Base-by-base conservation (phyloP, 2,329 filamentous ascomycete genomes). In the Botrytis sinoallii region DNA sequence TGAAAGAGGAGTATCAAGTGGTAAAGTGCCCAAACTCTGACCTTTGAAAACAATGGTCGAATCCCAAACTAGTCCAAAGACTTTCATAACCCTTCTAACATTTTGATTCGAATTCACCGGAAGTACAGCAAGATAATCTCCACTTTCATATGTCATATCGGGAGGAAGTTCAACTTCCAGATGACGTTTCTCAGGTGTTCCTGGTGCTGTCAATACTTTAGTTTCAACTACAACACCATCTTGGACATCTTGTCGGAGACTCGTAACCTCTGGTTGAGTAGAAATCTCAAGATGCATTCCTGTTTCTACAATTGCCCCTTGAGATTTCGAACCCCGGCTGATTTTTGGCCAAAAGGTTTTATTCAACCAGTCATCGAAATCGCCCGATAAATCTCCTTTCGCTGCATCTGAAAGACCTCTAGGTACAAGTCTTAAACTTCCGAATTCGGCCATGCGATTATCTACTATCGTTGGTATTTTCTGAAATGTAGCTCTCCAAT, bases 41-140 rank as follows among this genome's bases (percentile, higher is more conserved):
- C 52, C 38, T 38, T 44, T 59, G 16, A 59, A 44, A 42, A 69
- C 9, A 44, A 59, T 55, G 7, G 25, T 69, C 5, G 67, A 69
- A 42, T 69, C 29, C 87, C 90, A 92, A 0, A 91, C 86, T 0
- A 95, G 83, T 1, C 86, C 83, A 80, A 94, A 95, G 32, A 86
- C 85, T 29, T 81, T 82, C 79, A 89, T 85, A 0, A 86, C 86
- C 14, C 91, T 86, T 7, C 86, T 85, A 8, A 95, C 87, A 16
- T 85, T 89, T 44, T 86, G 82, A 64, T 85, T 85, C 1, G 89
- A 89, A 80, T 95, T 95, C 44, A 93, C 82, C 0, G 93, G 93
- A 1, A 94, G 84, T 3, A 94, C 85, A 0, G 91, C 91, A 0
- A 95, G 86, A 80, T 96, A 95, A 79, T 95, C 93, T 22, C 93